phyloP scores from a whole-genome alignment of 225 moss, liverwort and hornwort genomes.

The Marchantia paleacea region DNA sequence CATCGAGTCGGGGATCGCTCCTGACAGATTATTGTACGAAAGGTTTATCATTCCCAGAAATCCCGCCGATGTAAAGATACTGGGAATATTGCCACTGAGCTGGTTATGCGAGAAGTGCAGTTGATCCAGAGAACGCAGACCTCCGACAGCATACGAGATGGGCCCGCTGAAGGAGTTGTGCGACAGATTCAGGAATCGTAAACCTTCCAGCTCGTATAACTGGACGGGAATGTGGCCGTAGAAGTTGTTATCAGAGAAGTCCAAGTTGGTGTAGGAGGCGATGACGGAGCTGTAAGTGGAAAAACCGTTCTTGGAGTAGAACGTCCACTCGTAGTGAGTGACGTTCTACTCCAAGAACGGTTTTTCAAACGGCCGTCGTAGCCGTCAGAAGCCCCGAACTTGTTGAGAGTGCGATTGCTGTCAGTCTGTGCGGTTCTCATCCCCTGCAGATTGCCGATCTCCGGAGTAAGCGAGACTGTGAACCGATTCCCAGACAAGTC shows the following conservation, averaged over 20 bases:
- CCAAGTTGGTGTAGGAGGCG: neutral
- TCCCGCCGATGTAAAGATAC: neutral
- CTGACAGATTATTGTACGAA: neutral
- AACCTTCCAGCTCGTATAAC: neutral
- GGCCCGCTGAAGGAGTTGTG: neutral
- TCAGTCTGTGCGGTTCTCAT: neutral
- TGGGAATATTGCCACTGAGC: neutral
- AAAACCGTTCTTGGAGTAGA: constrained; percentile 13
- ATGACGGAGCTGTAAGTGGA: neutral
- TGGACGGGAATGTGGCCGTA: neutral
- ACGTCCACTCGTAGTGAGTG: neutral
- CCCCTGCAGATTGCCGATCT: constrained; percentile 21
- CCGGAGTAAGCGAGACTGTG: constrained; percentile 18
- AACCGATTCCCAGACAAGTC: constrained; percentile 31
- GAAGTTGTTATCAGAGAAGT: neutral
- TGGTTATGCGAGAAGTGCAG: constrained; percentile 15
- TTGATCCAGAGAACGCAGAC: neutral
- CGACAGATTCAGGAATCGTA: neutral
- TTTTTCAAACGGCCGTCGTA: too few relatives aligned
- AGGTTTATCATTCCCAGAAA: neutral
- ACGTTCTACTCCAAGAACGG: too few relatives aligned
- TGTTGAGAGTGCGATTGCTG: constrained; percentile 13
- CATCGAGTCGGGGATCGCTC: neutral
- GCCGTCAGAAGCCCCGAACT: neutral
- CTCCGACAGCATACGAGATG: neutral